These are phyloP conservation scores for Leccinellum albellum DNA, from an alignment of 768 basidiomycete genomes.

Conservation along the genomic window DNA sequence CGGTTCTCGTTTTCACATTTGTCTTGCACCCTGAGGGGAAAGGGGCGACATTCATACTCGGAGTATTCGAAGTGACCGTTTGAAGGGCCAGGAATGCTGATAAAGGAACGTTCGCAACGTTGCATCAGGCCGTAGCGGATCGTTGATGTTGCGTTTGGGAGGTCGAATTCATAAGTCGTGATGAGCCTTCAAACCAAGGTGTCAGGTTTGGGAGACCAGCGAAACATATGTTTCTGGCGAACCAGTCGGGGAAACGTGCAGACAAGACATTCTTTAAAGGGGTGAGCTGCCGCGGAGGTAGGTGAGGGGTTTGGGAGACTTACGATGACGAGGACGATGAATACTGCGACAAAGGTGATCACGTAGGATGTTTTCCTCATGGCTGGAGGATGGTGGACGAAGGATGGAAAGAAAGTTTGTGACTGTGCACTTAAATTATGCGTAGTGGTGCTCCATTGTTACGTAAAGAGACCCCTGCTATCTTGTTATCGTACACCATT, in stretches of 20 bases:
- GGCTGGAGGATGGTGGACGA: slow-evolving; percentile 1
- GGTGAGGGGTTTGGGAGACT: slow-evolving; percentile 20
- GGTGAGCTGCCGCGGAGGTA: neutral
- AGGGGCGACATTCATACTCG: slow-evolving; percentile 59
- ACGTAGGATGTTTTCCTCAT: slow-evolving; percentile 74
- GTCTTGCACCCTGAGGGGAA: slow-evolving; percentile 53
- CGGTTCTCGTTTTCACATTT: slow-evolving; percentile 50
- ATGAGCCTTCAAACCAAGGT: slow-evolving; percentile 38
- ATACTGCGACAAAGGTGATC: slow-evolving; percentile 56
- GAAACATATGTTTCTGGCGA: slow-evolving; percentile 25
- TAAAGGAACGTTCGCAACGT: slow-evolving; percentile 51
- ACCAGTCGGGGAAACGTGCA: slow-evolving; percentile 62
- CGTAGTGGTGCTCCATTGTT: neutral
- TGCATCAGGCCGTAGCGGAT: slow-evolving; percentile 56
- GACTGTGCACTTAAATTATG: neutral
- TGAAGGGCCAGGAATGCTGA: slow-evolving; percentile 44
- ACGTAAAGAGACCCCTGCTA: slow-evolving; percentile 1
- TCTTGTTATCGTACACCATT: slow-evolving; percentile 21
- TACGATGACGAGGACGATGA: slow-evolving; percentile 49
- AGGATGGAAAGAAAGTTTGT: neutral
- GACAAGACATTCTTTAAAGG: slow-evolving; percentile 53
- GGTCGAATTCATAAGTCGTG: slow-evolving; percentile 34
- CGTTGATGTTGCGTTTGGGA: slow-evolving; percentile 45
- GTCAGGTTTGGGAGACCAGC: slow-evolving; percentile 19
- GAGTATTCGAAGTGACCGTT: slow-evolving; percentile 48